Evolutionary conservation across 108 stramenopile species (phyloP).

Genomic region (Cyclotella atomus): DNA sequence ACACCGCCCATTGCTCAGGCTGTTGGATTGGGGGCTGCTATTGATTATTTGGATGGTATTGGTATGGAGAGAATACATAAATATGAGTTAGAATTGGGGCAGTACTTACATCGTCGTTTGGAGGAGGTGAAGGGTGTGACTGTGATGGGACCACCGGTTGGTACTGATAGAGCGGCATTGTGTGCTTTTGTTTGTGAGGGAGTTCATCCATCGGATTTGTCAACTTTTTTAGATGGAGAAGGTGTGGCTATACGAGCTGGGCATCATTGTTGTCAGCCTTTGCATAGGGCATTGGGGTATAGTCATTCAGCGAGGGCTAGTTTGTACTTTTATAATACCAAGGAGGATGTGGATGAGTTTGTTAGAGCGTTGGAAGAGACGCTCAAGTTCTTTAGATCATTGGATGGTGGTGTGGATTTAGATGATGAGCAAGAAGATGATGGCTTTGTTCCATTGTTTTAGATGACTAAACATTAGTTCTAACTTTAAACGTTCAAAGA

Average conservation of each 20-base stretch:
- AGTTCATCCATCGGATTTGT: slow-evolving; percentile 94
- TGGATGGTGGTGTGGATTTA: slow-evolving; percentile 24
- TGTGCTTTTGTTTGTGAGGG: slow-evolving; percentile 83
- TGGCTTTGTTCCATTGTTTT: slow-evolving; percentile 80
- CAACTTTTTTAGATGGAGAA: slow-evolving; percentile 95
- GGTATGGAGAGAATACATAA: slow-evolving; percentile 88
- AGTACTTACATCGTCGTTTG: slow-evolving; percentile 79
- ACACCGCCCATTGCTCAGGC: slow-evolving; percentile 97
- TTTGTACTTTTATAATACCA: slow-evolving; percentile 90
- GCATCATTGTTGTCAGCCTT: slow-evolving; percentile 97
- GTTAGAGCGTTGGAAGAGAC: slow-evolving; percentile 71
- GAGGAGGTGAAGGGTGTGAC: slow-evolving; percentile 75
- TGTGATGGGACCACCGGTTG: slow-evolving; percentile 75
- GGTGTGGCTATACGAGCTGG: slow-evolving; percentile 95
- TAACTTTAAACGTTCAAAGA: too few species aligned
- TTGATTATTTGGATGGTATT: slow-evolving; percentile 81
- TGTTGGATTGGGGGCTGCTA: slow-evolving; percentile 90
- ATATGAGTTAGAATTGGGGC: slow-evolving; percentile 86
- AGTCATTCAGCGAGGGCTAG: slow-evolving; percentile 88
- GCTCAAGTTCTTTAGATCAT: slow-evolving; percentile 64
- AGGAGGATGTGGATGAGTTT: slow-evolving; percentile 87
- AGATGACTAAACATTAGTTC: too few species aligned
- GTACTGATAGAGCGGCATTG: slow-evolving; percentile 78
- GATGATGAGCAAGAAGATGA: slow-evolving; percentile 52
- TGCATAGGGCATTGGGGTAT: slow-evolving; percentile 88